Base-by-base conservation (phyloP, 306 rosid genomes). In the Boehmeria nivea region DNA sequence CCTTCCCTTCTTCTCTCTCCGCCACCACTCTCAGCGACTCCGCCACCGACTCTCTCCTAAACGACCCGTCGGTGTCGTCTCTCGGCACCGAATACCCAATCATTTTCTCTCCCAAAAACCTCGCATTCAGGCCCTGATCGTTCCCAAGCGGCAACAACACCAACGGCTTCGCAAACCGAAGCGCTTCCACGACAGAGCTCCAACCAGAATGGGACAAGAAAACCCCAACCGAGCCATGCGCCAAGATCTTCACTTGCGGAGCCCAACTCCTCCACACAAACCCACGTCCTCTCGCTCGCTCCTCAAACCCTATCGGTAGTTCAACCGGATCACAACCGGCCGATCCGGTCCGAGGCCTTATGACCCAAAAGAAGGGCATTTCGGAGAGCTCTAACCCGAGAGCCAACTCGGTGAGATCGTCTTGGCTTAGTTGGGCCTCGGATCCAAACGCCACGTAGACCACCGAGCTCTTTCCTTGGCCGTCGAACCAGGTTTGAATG, bases 391-490 rank as follows among this genome's bases (percentile, higher is more conserved):
- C 77, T 19, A 73, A 42, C 1, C 74, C 79, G 1, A 23, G 27
- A 10, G 73, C 61, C 12, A 72, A 0, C 56, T 77, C 76, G 1
- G 26, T 59, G 22, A 69, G 27, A 1, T 64, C 72, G 11, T 69
- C 61, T 33, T 75, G 58, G 39, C 69, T 47, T 11, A 51, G 68
- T 54, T 6, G 16, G 1, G 24, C 34, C 27, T 69, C 80, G 28
- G 65, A 59, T 38, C 69, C 72, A 55, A 69, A 56, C 31, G 62
- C 72, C 15, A 60, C 36, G 31, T 69, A 69, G 36, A 10, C 36
- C 5, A 31, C 36, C 5, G 36, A 31, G 36, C 9, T 31, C 2
- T 6, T 31, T 31, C 16, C 42, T 40, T 67, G 78, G 50, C 20
- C 25, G 48, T 68, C 67, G 4, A 77, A 48, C 82, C 78, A 77